Evolutionary conservation across 1,139 yeast genomes (phyloP).

Genomic region (Candida tropicalis): DNA sequence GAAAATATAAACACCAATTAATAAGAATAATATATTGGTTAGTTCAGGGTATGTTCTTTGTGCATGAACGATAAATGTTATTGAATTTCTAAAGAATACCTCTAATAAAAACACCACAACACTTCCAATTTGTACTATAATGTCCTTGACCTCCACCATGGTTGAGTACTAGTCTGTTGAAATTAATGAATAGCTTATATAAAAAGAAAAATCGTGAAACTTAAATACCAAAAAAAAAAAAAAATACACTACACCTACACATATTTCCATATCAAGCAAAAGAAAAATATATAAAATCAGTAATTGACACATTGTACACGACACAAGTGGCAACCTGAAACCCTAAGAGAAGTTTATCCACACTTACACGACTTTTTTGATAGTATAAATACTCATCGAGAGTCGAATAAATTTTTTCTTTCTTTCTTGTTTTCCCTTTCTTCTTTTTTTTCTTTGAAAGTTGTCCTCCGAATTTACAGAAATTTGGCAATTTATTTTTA

Average conservation of each 20-base stretch:
- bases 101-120: slow-evolving; percentile 18
- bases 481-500: slow-evolving; percentile 31
- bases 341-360: not conserved
- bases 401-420: slow-evolving; percentile 9
- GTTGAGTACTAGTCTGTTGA: no score
- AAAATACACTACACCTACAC: no score
- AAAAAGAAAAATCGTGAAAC: not conserved
- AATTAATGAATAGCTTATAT: no score
- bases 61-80: slow-evolving; percentile 19
- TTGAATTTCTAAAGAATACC: slow-evolving; percentile 18
- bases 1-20: slow-evolving; percentile 24
- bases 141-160: slow-evolving; percentile 17
- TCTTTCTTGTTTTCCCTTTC: slow-evolving; percentile 10
- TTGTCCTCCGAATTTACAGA: slow-evolving; percentile 39
- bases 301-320: not conserved
- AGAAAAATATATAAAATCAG: no score
- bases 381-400: slow-evolving; percentile 4
- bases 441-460: slow-evolving; percentile 33
- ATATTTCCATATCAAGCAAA: no score
- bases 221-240: no score
- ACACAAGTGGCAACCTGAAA: not conserved
- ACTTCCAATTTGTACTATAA: slow-evolving; percentile 19
- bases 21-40: slow-evolving; percentile 22
- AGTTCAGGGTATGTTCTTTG: slow-evolving; percentile 29
- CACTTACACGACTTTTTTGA: not conserved